A percentile compares a stretch with the other conserved stretches of the same genome.
phyloP scores from a whole-genome alignment of 306 rosid species.

The Datisca glomerata region DNA sequence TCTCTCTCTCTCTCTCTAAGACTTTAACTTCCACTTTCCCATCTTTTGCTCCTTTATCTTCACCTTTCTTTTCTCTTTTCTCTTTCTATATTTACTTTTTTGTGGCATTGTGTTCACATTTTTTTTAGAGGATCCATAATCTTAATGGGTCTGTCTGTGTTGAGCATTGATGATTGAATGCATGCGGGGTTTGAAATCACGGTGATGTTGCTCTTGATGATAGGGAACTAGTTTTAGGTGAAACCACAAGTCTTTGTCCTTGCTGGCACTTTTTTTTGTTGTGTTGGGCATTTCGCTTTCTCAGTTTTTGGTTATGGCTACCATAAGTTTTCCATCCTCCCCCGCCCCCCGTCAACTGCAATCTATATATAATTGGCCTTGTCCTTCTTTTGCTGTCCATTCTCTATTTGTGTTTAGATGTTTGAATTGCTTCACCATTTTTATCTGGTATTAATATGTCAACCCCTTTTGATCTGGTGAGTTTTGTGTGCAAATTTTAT shows the following conservation, averaged over 20 bases:
- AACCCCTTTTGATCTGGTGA: no score
- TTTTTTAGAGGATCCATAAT: slow-evolving; percentile 16
- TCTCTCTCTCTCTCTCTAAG: slow-evolving; percentile 5
- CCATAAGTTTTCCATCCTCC: slow-evolving; percentile 1
- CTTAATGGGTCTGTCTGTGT: slow-evolving; percentile 19
- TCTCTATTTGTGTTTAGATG: no score
- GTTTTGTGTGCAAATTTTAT: no score
- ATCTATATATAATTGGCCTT: no score
- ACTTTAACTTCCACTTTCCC: neutral
- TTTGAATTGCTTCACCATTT: no score
- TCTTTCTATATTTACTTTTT: neutral
- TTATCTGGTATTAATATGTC: no score
- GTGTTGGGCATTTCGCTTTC: slow-evolving; percentile 17
- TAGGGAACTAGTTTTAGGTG: slow-evolving; percentile 13
- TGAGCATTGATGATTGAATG: slow-evolving; percentile 24
- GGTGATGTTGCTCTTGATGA: slow-evolving; percentile 19
- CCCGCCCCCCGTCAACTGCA: no score
- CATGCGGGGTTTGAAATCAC: slow-evolving; percentile 45
- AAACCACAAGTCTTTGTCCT: slow-evolving; percentile 2
- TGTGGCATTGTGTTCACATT: slow-evolving; percentile 3
- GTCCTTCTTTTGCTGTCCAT: slow-evolving; percentile 1
- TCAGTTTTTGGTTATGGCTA: slow-evolving; percentile 5
- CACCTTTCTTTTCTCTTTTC: neutral
- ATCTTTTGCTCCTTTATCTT: neutral
- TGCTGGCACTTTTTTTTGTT: slow-evolving; percentile 1